phyloP scores from a whole-genome alignment of 1,284 basidiomycete species.

The Austroboletus niveus region DNA sequence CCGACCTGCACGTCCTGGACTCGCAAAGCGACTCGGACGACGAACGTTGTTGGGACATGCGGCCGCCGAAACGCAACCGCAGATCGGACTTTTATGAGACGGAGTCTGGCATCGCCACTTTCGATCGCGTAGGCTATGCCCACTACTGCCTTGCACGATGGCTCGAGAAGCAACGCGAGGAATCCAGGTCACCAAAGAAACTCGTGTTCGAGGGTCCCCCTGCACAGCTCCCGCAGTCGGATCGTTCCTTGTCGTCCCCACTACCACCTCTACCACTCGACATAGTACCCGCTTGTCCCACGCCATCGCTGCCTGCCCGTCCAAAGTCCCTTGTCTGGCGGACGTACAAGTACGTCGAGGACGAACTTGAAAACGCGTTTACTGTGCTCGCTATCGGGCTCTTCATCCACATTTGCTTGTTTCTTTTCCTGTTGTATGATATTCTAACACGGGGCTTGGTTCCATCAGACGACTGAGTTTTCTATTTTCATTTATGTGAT shows the following conservation, averaged over 20 bases:
- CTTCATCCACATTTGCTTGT: slow-evolving; percentile 29
- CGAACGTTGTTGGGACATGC: slow-evolving; percentile 4
- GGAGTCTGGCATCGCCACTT: slow-evolving; percentile 28
- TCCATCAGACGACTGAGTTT: slow-evolving; percentile 24
- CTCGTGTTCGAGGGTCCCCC: slow-evolving; percentile 22
- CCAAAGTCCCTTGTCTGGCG: slow-evolving; percentile 12
- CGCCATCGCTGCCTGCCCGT: not conserved
- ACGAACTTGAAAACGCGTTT: slow-evolving; percentile 31
- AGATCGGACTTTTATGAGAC: slow-evolving; percentile 30
- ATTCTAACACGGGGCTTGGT: slow-evolving; percentile 25
- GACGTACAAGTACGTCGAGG: slow-evolving; percentile 20
- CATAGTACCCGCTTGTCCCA: not conserved
- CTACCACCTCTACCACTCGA: not conserved
- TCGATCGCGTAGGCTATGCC: slow-evolving; percentile 29
- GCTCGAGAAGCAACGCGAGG: slow-evolving; percentile 30
- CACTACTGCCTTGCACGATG: slow-evolving; percentile 27
- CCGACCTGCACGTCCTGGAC: slow-evolving; percentile 22
- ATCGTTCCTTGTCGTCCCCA: slow-evolving; percentile 13
- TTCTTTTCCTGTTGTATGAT: slow-evolving; percentile 31
- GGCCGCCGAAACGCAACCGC: slow-evolving; percentile 5
- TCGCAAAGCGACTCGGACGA: not conserved
- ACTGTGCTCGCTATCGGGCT: slow-evolving; percentile 25
- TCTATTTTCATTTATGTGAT: not conserved
- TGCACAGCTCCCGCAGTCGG: slow-evolving; percentile 14
- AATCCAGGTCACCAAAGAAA: slow-evolving; percentile 12